Evolutionary conservation across 106 monocot species (phyloP).

Genomic region (Triglochin maritima): DNA sequence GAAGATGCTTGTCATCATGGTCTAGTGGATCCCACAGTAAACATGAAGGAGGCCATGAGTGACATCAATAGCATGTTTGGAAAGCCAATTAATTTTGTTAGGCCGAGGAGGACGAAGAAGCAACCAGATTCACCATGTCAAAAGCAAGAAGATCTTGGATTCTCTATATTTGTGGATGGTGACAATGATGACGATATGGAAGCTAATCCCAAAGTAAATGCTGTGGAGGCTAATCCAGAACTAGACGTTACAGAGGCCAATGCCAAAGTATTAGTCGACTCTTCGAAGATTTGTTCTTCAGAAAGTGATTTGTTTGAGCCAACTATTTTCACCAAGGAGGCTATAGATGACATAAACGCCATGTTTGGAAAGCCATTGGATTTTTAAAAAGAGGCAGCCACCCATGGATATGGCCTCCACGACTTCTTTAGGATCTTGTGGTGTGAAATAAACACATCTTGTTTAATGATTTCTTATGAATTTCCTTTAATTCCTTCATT

Average conservation of each 20-base stretch:
- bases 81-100: constrained; percentile 43
- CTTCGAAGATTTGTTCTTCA: not conserved
- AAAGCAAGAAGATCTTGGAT: constrained; percentile 19
- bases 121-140: constrained; percentile 8
- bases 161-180: constrained; percentile 60
- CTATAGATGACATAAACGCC: constrained; percentile 79
- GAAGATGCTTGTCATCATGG: constrained; percentile 95
- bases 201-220: constrained; percentile 30
- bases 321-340: constrained; percentile 69
- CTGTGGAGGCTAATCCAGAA: constrained; percentile 3
- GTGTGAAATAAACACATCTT: too few species aligned
- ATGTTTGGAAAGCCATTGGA: constrained; percentile 80
- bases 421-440: not conserved
- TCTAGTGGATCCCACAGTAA: constrained; percentile 82
- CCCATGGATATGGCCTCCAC: too few species aligned
- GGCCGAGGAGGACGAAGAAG: constrained; percentile 22
- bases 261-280: not conserved
- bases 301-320: constrained; percentile 63
- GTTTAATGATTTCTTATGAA: too few species aligned
- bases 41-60: constrained; percentile 83
- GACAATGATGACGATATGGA: constrained; percentile 17
- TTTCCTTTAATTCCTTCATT: too few species aligned
- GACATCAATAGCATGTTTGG: constrained; percentile 93
- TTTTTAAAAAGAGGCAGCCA: constrained; percentile 22
- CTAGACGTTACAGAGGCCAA: constrained; percentile 30